Conservation (phyloP, 495 filamentous ascomycete genomes). For the Xylaria longipes region DNA sequence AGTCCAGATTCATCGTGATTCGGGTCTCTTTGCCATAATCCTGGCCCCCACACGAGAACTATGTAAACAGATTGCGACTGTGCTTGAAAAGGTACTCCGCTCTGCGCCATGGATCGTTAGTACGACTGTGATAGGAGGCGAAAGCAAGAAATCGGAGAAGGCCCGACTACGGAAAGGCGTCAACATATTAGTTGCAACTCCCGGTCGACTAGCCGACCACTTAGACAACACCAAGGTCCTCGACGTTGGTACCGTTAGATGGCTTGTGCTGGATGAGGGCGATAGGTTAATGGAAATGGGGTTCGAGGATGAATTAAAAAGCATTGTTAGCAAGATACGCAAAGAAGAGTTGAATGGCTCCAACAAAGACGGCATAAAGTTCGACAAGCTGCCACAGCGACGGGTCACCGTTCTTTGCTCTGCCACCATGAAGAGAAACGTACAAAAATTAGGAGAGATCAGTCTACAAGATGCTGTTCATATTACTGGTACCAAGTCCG, state of each 20-base stretch:
- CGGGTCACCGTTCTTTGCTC: slow-evolving; percentile 93
- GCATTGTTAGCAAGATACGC: slow-evolving; percentile 79
- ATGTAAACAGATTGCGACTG: slow-evolving; percentile 87
- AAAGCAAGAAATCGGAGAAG: slow-evolving; percentile 98
- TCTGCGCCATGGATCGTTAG: slow-evolving; percentile 89
- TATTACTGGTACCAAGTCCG: slow-evolving; percentile 71
- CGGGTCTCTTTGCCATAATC: slow-evolving; percentile 90
- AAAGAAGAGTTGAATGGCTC: slow-evolving; percentile 49
- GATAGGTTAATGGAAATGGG: slow-evolving; percentile 97
- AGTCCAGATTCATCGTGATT: slow-evolving; percentile 71
- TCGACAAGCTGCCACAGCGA: slow-evolving; percentile 69
- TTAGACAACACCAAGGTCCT: slow-evolving; percentile 88
- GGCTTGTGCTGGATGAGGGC: slow-evolving; percentile 94
- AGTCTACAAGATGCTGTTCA: slow-evolving; percentile 92
- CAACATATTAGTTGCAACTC: slow-evolving; percentile 94
- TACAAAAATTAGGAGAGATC: slow-evolving; percentile 89
- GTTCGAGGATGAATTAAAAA: slow-evolving; percentile 85
- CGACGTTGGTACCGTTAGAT: slow-evolving; percentile 86
- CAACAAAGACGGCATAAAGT: slow-evolving; percentile 47
- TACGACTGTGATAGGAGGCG: slow-evolving; percentile 91
- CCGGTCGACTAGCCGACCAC: slow-evolving; percentile 88
- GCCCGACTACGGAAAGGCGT: slow-evolving; percentile 88
- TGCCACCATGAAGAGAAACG: slow-evolving; percentile 95
- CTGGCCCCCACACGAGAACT: slow-evolving; percentile 91
- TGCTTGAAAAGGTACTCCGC: slow-evolving; percentile 80